phyloP scores from a whole-genome alignment of 2,329 filamentous ascomycete genomes.

The Fusarium sp. region DNA sequence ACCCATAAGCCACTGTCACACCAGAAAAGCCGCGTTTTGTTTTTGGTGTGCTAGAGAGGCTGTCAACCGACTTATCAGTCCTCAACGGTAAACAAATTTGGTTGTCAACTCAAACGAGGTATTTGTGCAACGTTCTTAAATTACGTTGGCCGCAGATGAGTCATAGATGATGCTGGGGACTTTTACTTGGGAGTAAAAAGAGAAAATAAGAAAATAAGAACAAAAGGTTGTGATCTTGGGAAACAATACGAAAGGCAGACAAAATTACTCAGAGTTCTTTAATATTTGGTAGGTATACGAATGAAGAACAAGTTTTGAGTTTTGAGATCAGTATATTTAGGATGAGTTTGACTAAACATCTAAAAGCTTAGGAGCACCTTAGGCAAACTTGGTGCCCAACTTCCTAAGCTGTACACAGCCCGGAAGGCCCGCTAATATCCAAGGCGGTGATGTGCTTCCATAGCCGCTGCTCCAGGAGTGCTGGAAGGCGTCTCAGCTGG shows the following conservation, averaged over 20 bases:
- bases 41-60: no score
- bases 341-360: background rate
- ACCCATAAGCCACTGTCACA: background rate
- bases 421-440: background rate
- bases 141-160: accelerated
- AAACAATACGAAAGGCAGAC: accelerated
- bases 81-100: background rate
- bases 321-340: background rate
- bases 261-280: no score
- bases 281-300: background rate
- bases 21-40: background rate
- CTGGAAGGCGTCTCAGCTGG: background rate
- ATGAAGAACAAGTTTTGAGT: background rate
- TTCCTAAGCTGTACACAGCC: no score
- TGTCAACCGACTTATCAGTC: background rate
- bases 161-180: background rate
- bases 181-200: background rate
- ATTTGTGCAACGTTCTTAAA: background rate
- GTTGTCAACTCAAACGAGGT: background rate
- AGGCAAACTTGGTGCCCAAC: background rate
- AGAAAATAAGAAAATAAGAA: accelerated
- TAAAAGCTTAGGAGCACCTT: no score
- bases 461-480: background rate
- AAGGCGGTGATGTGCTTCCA: background rate
- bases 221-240: background rate